A percentile compares a stretch with the other conserved stretches of the same genome.
Conservation (phyloP, 495 filamentous ascomycete genomes). For the Neurospora sp. region DNA sequence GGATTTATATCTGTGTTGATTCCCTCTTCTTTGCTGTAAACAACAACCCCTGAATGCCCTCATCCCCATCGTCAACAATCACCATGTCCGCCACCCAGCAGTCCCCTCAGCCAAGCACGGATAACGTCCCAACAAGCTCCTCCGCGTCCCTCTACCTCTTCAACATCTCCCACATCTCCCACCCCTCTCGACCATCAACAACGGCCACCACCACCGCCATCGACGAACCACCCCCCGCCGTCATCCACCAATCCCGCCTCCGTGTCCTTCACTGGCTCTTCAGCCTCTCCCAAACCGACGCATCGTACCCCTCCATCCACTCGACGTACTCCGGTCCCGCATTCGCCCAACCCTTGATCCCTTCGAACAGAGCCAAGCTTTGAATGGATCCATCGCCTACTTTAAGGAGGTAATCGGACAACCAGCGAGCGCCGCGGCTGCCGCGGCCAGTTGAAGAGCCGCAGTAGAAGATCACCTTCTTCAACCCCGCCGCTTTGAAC, state of each 20-base stretch:
- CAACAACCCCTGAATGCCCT: neutral
- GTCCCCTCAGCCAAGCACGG: neutral
- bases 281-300: constrained; percentile 30
- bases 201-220: neutral
- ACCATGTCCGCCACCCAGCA: neutral
- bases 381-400: constrained; percentile 33
- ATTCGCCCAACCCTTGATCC: constrained; percentile 55
- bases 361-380: constrained; percentile 48
- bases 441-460: constrained; percentile 61
- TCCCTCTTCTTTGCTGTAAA: neutral
- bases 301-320: constrained; percentile 52
- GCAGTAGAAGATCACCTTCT: constrained; percentile 57
- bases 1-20: neutral
- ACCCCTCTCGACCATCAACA: neutral
- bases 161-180: neutral
- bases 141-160: neutral
- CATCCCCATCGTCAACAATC: neutral
- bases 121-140: neutral
- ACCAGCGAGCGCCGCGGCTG: constrained; percentile 53
- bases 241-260: neutral
- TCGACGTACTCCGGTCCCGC: constrained; percentile 45
- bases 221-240: neutral
- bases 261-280: neutral
- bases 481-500: constrained; percentile 38
- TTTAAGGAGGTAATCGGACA: constrained; percentile 49